These are phyloP conservation scores for Novymonas esmeraldas DNA, from an alignment of 208 protist species.

Conservation along the genomic window DNA sequence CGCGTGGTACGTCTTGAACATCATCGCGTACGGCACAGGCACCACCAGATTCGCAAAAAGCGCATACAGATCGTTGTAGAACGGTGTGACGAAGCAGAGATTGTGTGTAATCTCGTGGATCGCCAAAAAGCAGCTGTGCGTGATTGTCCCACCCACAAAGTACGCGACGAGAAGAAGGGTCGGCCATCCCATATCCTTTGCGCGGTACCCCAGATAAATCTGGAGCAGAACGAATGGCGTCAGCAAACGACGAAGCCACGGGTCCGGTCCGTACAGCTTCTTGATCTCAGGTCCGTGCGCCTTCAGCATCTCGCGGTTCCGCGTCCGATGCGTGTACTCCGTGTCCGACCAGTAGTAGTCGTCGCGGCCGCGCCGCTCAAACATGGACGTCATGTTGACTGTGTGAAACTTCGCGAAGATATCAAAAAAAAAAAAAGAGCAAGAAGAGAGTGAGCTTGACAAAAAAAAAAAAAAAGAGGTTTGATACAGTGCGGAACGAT, in stretches of 20 bases:
- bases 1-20: conserved; percentile 93
- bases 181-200: conserved; percentile 72
- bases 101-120: conserved; percentile 94
- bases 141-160: conserved; percentile 84
- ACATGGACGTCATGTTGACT: conserved; percentile 21
- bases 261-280: conserved; percentile 73
- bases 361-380: conserved; percentile 36
- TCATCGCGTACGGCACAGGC: conserved; percentile 88
- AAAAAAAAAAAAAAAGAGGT: background rate
- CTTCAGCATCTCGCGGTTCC: conserved; percentile 81
- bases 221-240: conserved; percentile 67
- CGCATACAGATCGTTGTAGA: conserved; percentile 83
- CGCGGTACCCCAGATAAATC: conserved; percentile 57
- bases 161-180: conserved; percentile 68
- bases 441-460: background rate
- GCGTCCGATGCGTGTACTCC: conserved; percentile 66
- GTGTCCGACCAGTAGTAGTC: conserved; percentile 81
- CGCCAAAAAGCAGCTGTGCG: conserved; percentile 83
- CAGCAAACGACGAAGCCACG: conserved; percentile 46
- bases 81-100: conserved; percentile 72
- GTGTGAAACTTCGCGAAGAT: background rate
- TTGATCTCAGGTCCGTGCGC: conserved; percentile 80
- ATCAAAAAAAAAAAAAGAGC: background rate
- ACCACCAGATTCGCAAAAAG: conserved; percentile 90
- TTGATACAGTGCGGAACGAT: too few relatives aligned